Evolutionary conservation across 2,329 filamentous ascomycete genomes (phyloP).

Genomic region (Fusarium sp.): DNA sequence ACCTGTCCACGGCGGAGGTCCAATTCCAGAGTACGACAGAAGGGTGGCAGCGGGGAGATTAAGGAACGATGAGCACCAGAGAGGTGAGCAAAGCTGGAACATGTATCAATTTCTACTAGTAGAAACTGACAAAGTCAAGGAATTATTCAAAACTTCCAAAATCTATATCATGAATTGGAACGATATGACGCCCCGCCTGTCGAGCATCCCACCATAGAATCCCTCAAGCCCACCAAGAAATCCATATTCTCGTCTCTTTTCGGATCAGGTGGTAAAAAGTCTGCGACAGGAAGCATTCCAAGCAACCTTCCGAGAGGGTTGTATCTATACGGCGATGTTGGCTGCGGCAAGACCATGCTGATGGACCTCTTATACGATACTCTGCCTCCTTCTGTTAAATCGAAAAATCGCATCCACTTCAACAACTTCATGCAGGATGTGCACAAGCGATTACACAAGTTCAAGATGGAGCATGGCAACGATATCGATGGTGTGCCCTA

Average conservation of each 20-base stretch:
- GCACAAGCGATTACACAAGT: conserved; percentile 87
- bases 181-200: conserved; percentile 80
- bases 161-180: conserved; percentile 84
- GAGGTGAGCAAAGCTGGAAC: conserved; percentile 64
- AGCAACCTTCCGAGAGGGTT: conserved; percentile 84
- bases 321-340: conserved; percentile 96
- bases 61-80: conserved; percentile 89
- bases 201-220: conserved; percentile 80
- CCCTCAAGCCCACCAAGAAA: conserved; percentile 65
- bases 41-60: conserved; percentile 79
- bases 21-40: conserved; percentile 87
- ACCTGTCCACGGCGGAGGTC: conserved; percentile 64
- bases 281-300: conserved; percentile 67
- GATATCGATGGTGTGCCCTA: conserved; percentile 92
- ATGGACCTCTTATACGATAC: conserved; percentile 99
- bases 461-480: conserved; percentile 89
- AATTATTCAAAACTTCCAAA: conserved; percentile 89
- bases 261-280: conserved; percentile 57
- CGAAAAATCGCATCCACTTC: conserved; percentile 95
- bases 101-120: not conserved
- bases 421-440: conserved; percentile 99
- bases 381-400: conserved; percentile 79
- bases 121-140: conserved; percentile 59
- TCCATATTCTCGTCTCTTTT: conserved; percentile 73
- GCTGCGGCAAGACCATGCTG: conserved; percentile 98